Percentiles rank a stretch among this genome's conserved stretches.
Conservation (phyloP, 2,329 filamentous ascomycete genomes). For the Aspergillus pseudoterreus region DNA sequence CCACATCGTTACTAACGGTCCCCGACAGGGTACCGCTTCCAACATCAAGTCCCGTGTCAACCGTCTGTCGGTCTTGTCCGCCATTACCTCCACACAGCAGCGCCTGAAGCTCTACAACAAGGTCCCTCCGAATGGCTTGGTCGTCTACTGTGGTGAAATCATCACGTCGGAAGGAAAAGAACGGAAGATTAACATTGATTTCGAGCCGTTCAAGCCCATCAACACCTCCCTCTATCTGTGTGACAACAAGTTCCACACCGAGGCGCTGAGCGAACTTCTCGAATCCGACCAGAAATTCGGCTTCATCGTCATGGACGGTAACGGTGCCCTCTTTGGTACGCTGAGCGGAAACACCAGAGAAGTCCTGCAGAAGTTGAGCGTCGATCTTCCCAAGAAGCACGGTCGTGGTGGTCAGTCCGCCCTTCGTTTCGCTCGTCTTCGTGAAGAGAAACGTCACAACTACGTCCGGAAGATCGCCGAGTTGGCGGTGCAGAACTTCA, state of each 20-base stretch:
- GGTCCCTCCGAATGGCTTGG: constrained; percentile 93
- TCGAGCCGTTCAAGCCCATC: constrained; percentile 99
- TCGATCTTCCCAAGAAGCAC: constrained; percentile 99
- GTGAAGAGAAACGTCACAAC: constrained; percentile 99
- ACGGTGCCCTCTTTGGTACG: constrained; percentile 94
- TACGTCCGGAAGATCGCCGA: constrained; percentile 99
- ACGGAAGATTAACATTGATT: constrained; percentile 99
- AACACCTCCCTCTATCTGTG: constrained; percentile 99
- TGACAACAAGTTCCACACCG: constrained; percentile 99
- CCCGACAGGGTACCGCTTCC: constrained; percentile 79
- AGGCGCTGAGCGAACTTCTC: constrained; percentile 91
- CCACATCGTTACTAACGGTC: neutral
- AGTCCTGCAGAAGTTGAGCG: constrained; percentile 94
- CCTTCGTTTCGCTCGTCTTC: constrained; percentile 97
- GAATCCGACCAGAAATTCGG: constrained; percentile 99
- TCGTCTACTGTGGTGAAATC: constrained; percentile 99
- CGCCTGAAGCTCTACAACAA: constrained; percentile 99
- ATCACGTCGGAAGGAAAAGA: constrained; percentile 98
- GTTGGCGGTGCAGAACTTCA: constrained; percentile 97
- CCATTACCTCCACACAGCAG: constrained; percentile 98
- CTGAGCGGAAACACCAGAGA: constrained; percentile 96
- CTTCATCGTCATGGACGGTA: constrained; percentile 99
- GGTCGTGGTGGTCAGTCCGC: constrained; percentile 99
- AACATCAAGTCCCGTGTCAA: constrained; percentile 99
- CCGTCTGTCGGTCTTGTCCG: constrained; percentile 92